A percentile compares a stretch with the other conserved stretches of the same genome.
phyloP scores from a whole-genome alignment of 345 rosid species.

The Erodium maritimum region DNA sequence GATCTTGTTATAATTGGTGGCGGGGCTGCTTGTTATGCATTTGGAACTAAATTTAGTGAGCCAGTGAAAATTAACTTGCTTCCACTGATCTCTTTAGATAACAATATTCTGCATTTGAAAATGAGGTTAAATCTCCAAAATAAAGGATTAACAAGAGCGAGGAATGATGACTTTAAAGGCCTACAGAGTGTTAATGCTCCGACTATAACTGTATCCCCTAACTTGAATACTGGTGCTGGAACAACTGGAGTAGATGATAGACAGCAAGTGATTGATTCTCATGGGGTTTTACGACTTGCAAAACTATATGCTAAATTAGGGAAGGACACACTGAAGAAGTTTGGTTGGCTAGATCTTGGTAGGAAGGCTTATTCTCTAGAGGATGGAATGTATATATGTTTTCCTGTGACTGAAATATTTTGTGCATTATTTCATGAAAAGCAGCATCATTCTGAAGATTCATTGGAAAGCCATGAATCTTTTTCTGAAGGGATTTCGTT shows the following conservation, averaged over 20 bases:
- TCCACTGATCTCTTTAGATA: slow-evolving; percentile 21
- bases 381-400: slow-evolving; percentile 49
- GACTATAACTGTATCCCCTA: slow-evolving; percentile 14
- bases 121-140: slow-evolving; percentile 14
- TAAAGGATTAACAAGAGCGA: slow-evolving; percentile 17
- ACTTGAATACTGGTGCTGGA: slow-evolving; percentile 12
- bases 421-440: slow-evolving; percentile 29
- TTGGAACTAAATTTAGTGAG: slow-evolving; percentile 86
- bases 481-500: slow-evolving; percentile 17
- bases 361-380: slow-evolving; percentile 48
- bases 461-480: slow-evolving; percentile 19
- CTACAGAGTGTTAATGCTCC: slow-evolving; percentile 15
- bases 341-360: slow-evolving; percentile 77
- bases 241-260: slow-evolving; percentile 6
- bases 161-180: slow-evolving; percentile 14
- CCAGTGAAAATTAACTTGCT: slow-evolving; percentile 61
- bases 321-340: slow-evolving; percentile 70
- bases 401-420: slow-evolving; percentile 67
- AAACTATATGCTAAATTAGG: slow-evolving; percentile 60
- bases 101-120: slow-evolving; percentile 2
- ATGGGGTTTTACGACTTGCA: slow-evolving; percentile 46
- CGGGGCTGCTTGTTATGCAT: slow-evolving; percentile 93
- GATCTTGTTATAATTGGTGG: slow-evolving; percentile 78
- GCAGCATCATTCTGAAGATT: slow-evolving; percentile 16
- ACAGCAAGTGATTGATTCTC: slow-evolving; percentile 12